These are phyloP conservation scores for Toxoplasma gondii DNA, from an alignment of 169 alveolate genomes.

Conservation along the genomic window DNA sequence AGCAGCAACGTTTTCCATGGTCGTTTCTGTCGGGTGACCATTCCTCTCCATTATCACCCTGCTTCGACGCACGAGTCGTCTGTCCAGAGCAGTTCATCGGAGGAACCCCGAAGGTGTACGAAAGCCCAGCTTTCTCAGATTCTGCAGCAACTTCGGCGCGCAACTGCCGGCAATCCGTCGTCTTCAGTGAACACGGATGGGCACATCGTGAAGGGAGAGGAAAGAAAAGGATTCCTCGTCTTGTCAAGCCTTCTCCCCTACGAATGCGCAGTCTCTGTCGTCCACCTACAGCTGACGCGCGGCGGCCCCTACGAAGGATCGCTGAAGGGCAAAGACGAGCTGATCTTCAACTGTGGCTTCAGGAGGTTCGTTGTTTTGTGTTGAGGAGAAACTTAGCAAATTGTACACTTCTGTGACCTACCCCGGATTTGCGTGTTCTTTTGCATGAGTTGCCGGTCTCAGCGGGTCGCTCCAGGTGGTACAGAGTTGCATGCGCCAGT, in stretches of 20 bases:
- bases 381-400: too few relatives aligned
- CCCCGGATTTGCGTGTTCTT: too few relatives aligned
- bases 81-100: background rate
- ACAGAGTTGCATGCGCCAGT: too few relatives aligned
- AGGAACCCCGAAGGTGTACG: background rate
- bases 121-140: background rate
- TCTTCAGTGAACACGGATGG: constrained; percentile 3
- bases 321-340: constrained; percentile 68
- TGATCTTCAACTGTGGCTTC: constrained; percentile 72
- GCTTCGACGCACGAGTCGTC: background rate
- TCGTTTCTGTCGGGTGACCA: constrained; percentile 59
- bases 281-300: constrained; percentile 68
- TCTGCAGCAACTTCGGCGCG: background rate
- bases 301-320: constrained; percentile 53
- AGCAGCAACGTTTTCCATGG: constrained; percentile 47
- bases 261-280: constrained; percentile 72
- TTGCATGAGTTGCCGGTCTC: too few relatives aligned
- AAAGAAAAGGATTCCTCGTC: constrained; percentile 54
- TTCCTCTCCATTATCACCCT: constrained; percentile 54
- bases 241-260: constrained; percentile 70
- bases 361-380: constrained; percentile 55
- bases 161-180: background rate
- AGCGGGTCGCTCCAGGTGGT: too few relatives aligned
- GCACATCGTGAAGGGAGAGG: background rate
- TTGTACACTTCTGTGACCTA: too few relatives aligned